Evolutionary conservation across 345 rosid genomes (phyloP).

Genomic region (Bruguiera parviflora): DNA sequence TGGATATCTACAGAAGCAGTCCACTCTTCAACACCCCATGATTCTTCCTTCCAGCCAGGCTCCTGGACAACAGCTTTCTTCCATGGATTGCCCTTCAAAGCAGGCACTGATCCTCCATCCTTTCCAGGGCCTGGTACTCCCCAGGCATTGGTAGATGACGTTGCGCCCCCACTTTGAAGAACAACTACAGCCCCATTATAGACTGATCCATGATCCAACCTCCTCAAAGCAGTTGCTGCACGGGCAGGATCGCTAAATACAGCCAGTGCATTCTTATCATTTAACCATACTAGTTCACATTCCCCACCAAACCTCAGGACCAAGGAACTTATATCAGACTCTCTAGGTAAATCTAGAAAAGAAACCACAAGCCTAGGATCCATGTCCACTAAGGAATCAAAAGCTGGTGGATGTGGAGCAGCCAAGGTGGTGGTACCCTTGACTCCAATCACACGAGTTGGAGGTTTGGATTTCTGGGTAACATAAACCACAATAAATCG

Average conservation of each 20-base stretch:
- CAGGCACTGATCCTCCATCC: conserved; percentile 33
- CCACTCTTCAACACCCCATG: conserved; percentile 62
- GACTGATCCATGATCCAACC: conserved; percentile 82
- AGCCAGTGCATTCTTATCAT: conserved; percentile 89
- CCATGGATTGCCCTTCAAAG: conserved; percentile 66
- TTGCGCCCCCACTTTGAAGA: conserved; percentile 40
- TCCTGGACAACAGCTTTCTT: conserved; percentile 75
- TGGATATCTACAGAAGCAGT: conserved; percentile 37
- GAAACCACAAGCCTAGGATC: conserved; percentile 92
- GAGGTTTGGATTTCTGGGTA: conserved; percentile 73
- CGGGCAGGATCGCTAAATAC: conserved; percentile 85
- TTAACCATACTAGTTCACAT: conserved; percentile 89
- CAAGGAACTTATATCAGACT: conserved; percentile 72
- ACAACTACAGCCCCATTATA: conserved; percentile 68
- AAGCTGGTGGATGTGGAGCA: conserved; percentile 48
- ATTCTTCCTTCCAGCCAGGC: conserved; percentile 47
- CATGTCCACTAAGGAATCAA: conserved; percentile 86
- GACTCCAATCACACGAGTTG: conserved; percentile 66
- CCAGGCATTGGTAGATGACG: conserved; percentile 54
- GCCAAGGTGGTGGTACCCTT: conserved; percentile 50
- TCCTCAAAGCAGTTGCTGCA: conserved; percentile 98
- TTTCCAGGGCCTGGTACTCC: conserved; percentile 39
- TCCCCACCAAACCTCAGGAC: conserved; percentile 96
- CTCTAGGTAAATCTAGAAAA: conserved; percentile 84
- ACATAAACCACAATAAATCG: conserved; percentile 74